These are phyloP conservation scores for Rhododendron vialii DNA, from an alignment of 148 eudicot species.

Conservation along the genomic window DNA sequence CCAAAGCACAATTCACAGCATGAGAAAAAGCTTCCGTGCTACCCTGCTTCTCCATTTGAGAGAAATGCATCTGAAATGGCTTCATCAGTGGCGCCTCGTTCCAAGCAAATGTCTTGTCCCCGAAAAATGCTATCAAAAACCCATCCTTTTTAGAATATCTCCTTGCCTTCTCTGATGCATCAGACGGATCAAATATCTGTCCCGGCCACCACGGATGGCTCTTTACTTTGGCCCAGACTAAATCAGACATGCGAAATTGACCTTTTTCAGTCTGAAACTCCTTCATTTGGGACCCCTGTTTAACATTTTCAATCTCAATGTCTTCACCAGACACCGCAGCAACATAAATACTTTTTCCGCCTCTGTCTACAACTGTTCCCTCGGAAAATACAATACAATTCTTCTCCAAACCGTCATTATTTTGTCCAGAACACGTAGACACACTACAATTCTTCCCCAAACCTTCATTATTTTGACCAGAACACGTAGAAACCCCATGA, in stretches of 20 bases:
- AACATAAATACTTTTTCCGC: not conserved
- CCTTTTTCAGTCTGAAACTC: slow-evolving; percentile 19
- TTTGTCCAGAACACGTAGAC: not conserved
- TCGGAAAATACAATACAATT: not conserved
- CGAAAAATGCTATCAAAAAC: slow-evolving; percentile 62
- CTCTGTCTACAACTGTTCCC: not conserved
- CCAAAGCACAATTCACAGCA: slow-evolving; percentile 67
- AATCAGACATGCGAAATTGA: slow-evolving; percentile 42
- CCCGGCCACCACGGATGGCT: slow-evolving; percentile 98
- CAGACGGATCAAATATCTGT: slow-evolving; percentile 61
- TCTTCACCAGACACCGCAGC: not conserved
- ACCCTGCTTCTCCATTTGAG: slow-evolving; percentile 64
- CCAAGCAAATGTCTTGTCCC: slow-evolving; percentile 79
- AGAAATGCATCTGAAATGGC: slow-evolving; percentile 52
- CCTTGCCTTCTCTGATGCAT: slow-evolving; percentile 54
- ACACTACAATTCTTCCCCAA: not conserved
- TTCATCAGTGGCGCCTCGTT: slow-evolving; percentile 48
- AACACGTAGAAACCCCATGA: not conserved
- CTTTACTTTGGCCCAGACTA: slow-evolving; percentile 88
- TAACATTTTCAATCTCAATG: not conserved
- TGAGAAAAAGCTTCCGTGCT: slow-evolving; percentile 40
- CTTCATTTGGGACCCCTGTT: not conserved
- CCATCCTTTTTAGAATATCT: slow-evolving; percentile 43
- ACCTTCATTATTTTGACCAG: not conserved
- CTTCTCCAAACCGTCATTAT: not conserved